Evolutionary conservation across 352 stramenopile species (phyloP).

Genomic region (Phytophthora pini): DNA sequence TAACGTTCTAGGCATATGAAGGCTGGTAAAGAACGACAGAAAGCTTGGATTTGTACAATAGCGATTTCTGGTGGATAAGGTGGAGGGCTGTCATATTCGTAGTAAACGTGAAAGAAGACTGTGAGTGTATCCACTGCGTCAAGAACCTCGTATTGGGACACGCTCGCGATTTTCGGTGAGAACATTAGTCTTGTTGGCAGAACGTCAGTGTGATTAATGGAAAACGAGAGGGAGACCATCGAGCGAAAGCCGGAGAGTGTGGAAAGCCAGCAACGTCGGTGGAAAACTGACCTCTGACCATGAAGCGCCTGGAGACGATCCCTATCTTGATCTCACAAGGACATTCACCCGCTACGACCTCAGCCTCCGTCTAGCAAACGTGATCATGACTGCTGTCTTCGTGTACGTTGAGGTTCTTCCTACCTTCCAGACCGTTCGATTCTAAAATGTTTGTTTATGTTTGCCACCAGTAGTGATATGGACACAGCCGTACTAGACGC

Average conservation of each 20-base stretch:
- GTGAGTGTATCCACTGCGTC: background rate
- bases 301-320: constrained; percentile 1
- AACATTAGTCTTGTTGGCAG: background rate
- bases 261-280: background rate
- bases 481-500: constrained; percentile 28
- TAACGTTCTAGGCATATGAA: too few relatives aligned
- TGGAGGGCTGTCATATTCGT: background rate
- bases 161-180: background rate
- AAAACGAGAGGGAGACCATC: background rate
- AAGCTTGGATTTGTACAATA: background rate
- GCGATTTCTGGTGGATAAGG: background rate
- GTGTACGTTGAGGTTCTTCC: too few relatives aligned
- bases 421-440: too few relatives aligned
- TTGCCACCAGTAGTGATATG: background rate
- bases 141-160: background rate
- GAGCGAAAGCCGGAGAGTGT: constrained; percentile 1
- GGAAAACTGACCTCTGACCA: background rate
- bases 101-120: background rate
- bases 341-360: too few relatives aligned
- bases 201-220: background rate
- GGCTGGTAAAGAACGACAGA: background rate
- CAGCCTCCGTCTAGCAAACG: too few relatives aligned
- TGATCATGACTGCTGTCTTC: too few relatives aligned
- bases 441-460: too few relatives aligned
- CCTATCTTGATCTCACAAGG: background rate